Evolutionary conservation across 768 basidiomycete genomes (phyloP).

Genomic region (Cyathus striatus): DNA sequence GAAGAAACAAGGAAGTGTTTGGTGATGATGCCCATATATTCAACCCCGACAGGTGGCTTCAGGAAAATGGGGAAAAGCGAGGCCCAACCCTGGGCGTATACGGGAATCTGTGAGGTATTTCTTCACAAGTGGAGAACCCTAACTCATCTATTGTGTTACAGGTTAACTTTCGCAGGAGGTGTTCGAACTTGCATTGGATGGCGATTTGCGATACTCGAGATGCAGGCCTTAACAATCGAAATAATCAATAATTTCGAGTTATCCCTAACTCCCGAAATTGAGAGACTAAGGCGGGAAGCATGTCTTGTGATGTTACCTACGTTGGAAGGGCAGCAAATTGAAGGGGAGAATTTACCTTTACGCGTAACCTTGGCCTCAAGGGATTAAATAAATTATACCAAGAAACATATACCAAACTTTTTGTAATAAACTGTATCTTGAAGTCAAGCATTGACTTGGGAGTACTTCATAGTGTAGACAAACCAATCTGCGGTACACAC

Average conservation of each 20-base stretch:
- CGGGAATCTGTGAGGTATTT: conserved; percentile 36
- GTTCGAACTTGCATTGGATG: conserved; percentile 44
- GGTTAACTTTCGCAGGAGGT: conserved; percentile 44
- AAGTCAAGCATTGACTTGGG: no score
- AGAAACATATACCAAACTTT: no score
- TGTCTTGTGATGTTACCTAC: conserved; percentile 45
- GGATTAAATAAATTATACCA: conserved; percentile 18
- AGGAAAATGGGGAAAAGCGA: conserved; percentile 26
- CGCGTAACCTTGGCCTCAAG: conserved; percentile 30
- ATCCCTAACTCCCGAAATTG: conserved; percentile 32
- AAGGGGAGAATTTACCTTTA: conserved; percentile 41
- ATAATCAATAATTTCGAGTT: conserved; percentile 58
- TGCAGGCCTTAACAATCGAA: conserved; percentile 54
- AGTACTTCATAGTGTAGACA: no score
- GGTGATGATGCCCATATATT: conserved; percentile 52
- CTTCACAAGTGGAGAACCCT: no score
- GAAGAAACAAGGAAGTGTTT: conserved; percentile 44
- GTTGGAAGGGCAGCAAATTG: conserved; percentile 36
- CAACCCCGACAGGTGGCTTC: conserved; percentile 55
- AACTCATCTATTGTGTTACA: no score
- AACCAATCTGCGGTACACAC: no score
- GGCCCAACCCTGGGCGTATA: conserved; percentile 38
- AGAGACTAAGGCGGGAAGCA: conserved; percentile 35
- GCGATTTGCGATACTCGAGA: conserved; percentile 49
- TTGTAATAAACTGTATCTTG: no score